Percentiles rank a stretch among this genome's conserved stretches.
Conservation (phyloP, 164 flowering plant genomes). For the Amborella trichopoda region DNA sequence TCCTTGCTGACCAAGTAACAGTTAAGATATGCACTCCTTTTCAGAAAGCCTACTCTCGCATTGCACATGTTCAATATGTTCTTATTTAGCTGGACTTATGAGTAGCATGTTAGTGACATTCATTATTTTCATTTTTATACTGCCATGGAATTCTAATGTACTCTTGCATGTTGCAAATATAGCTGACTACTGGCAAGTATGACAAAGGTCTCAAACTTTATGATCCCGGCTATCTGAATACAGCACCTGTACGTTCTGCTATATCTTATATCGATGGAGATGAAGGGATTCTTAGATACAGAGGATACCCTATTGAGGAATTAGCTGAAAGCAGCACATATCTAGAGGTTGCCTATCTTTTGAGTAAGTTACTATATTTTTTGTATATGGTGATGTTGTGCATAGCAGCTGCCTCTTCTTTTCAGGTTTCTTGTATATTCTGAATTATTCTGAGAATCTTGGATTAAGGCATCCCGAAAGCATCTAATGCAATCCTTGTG, state of each 20-base stretch:
- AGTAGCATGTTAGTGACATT: not conserved
- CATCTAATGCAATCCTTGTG: not conserved
- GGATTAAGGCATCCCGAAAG: no score
- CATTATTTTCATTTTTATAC: not conserved
- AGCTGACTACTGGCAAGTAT: slow-evolving; percentile 71
- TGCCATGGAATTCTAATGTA: not conserved
- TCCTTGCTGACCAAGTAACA: no score
- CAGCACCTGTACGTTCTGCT: slow-evolving; percentile 89
- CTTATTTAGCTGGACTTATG: no score
- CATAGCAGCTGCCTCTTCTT: no score
- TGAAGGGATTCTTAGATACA: slow-evolving; percentile 88
- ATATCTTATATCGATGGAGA: slow-evolving; percentile 98
- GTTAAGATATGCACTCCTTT: no score
- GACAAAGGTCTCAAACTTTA: slow-evolving; percentile 93
- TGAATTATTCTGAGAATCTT: not conserved
- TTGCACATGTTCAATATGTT: no score
- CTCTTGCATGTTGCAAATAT: no score
- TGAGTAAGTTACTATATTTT: slow-evolving; percentile 48
- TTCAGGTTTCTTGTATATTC: not conserved
- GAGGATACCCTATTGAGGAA: slow-evolving; percentile 98
- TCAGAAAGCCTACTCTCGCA: no score
- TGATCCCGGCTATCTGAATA: slow-evolving; percentile 96
- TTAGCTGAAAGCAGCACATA: slow-evolving; percentile 86
- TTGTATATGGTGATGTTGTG: not conserved
- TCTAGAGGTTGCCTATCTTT: slow-evolving; percentile 84